Evolutionary conservation across 306 rosid genomes (phyloP).

Genomic region (Quercus variabilis): DNA sequence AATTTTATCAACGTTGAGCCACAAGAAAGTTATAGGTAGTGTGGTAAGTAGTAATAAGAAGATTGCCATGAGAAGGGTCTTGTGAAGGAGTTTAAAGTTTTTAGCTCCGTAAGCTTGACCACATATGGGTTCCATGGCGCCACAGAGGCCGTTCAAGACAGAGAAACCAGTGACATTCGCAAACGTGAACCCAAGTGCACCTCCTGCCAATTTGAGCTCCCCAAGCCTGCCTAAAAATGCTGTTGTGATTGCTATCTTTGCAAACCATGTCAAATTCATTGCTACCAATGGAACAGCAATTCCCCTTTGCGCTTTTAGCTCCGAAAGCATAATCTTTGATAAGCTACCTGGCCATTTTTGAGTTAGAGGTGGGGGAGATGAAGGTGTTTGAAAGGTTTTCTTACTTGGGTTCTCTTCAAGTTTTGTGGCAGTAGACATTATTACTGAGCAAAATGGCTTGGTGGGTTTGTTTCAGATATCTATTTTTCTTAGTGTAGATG

Average conservation of each 20-base stretch:
- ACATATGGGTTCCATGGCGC: constrained; percentile 91
- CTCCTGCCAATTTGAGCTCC: constrained; percentile 72
- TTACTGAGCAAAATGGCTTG: constrained; percentile 12
- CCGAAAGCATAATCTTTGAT: constrained; percentile 27
- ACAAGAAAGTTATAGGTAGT: constrained; percentile 69
- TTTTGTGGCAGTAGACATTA: constrained; percentile 41
- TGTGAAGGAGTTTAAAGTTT: constrained; percentile 71
- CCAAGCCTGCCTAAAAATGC: constrained; percentile 80
- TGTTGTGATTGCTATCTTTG: constrained; percentile 69
- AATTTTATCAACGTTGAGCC: constrained; percentile 77
- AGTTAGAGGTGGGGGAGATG: constrained; percentile 8
- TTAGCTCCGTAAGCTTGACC: constrained; percentile 93
- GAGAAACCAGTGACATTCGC: constrained; percentile 94
- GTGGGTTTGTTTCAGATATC: constrained; percentile 9
- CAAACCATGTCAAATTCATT: constrained; percentile 85
- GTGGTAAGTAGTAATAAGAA: constrained; percentile 46
- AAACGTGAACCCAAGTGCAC: constrained; percentile 77
- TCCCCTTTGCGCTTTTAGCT: constrained; percentile 55
- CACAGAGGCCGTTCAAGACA: constrained; percentile 70
- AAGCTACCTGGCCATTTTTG: constrained; percentile 27
- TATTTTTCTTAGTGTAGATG: background rate
- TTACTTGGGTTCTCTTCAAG: constrained; percentile 26
- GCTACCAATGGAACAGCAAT: constrained; percentile 68
- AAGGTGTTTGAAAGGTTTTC: constrained; percentile 8
- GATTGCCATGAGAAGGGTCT: constrained; percentile 72